Percentiles rank a stretch among this genome's conserved stretches.
These are phyloP conservation scores for Hura crepitans DNA, from an alignment of 441 rosid species.

Conservation along the genomic window DNA sequence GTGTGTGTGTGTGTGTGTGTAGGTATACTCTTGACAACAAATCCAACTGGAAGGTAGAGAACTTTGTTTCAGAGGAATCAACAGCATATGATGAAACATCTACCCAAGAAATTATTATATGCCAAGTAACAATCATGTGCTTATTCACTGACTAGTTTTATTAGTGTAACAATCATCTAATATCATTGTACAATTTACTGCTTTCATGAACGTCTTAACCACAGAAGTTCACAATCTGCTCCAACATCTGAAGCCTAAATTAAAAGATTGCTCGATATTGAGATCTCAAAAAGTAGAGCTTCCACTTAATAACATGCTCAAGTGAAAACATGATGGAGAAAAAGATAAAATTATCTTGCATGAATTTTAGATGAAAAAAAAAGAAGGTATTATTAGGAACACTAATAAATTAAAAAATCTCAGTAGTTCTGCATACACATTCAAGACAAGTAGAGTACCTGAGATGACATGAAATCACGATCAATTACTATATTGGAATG, in stretches of 20 bases:
- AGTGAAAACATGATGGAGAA: not conserved
- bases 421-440: no score
- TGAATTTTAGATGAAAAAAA: not conserved
- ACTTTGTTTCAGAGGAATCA: slow-evolving; percentile 7
- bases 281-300: not conserved
- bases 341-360: not conserved
- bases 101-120: not conserved
- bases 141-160: not conserved
- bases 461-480: slow-evolving; percentile 39
- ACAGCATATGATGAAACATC: slow-evolving; percentile 7
- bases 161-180: not conserved
- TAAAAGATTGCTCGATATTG: no score
- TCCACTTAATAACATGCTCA: not conserved
- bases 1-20: no score
- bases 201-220: no score
- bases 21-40: not conserved
- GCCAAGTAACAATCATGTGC: not conserved
- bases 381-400: not conserved
- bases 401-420: not conserved
- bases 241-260: no score
- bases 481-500: slow-evolving; percentile 28
- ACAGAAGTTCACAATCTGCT: no score
- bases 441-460: slow-evolving; percentile 38
- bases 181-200: not conserved
- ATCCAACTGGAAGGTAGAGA: not conserved